These are phyloP conservation scores for Metschnikowia similis DNA, from an alignment of 805 yeast genomes.

Conservation along the genomic window DNA sequence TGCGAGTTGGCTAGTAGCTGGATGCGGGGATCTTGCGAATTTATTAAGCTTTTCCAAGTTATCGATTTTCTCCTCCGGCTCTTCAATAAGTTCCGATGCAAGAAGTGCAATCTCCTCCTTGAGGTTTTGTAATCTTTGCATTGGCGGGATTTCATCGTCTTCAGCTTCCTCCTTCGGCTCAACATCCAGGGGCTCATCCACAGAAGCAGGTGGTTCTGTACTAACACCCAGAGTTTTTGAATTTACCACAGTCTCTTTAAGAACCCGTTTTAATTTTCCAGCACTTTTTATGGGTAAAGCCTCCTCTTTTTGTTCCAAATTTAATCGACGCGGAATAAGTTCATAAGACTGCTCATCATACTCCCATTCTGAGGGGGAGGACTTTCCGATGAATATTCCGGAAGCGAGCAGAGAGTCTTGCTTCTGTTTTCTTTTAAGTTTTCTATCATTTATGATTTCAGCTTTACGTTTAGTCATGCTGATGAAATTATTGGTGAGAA, in stretches of 20 bases:
- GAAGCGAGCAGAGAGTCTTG: conserved; percentile 38
- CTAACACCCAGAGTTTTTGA: neutral
- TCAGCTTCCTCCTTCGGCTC: neutral
- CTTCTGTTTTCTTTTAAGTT: conserved; percentile 29
- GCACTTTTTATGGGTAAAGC: conserved; percentile 74
- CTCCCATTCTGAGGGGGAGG: conserved; percentile 47
- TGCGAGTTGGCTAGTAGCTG: conserved; percentile 65
- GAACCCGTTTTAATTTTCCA: conserved; percentile 70
- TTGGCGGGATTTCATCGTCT: conserved; percentile 33
- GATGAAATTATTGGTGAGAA: neutral
- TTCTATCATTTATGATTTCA: conserved; percentile 5
- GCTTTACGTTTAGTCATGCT: conserved; percentile 15
- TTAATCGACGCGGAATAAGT: conserved; percentile 56
- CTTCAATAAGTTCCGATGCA: conserved; percentile 75
- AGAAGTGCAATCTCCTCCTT: conserved; percentile 82
- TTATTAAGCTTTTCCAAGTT: conserved; percentile 61
- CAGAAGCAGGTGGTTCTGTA: neutral
- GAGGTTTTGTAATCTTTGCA: conserved; percentile 52
- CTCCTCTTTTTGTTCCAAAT: conserved; percentile 47
- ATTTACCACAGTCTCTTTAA: conserved; percentile 27
- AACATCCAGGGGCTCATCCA: neutral
- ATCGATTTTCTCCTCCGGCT: conserved; percentile 80
- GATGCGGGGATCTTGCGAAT: conserved; percentile 65
- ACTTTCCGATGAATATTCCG: conserved; percentile 27
- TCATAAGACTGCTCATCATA: conserved; percentile 75